Evolutionary conservation across 1,284 basidiomycete genomes (phyloP), one percentile per base, ranked within the genome.

Genomic region (Ustilago curta): DNA sequence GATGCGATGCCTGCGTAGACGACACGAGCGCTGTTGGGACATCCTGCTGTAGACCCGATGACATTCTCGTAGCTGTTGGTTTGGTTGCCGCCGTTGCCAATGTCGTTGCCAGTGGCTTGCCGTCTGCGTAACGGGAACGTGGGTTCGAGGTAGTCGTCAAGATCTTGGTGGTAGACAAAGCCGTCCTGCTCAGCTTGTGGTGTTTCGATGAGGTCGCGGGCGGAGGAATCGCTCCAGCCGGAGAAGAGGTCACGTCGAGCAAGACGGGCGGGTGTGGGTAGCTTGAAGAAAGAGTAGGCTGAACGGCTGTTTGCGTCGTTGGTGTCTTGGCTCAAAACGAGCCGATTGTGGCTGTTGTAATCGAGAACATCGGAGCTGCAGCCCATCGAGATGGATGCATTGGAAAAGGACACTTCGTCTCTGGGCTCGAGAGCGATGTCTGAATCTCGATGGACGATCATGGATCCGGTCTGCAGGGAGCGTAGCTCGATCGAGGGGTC

Each of bases 1-100:
- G 93, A 91, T 0, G 94, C 94, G 45, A 95, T 91, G 23, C 94
- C 94, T 88, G 93, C 90, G 80, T 91, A 93, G 23, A 94, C 90
- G 61, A 94, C 88, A 86, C 90, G 89, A 81, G 91, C 91, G 0
- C 88, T 87, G 48, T 86, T 89, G 1, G 93, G 92, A 84, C 94
- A 96, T 11, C 94, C 93, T 2, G 85, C 83, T 1, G 88, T 90
- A 23, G 89, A 73, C 2, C 82, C 82, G 44, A 83, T 83, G 27
- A 98, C 96, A 84, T 99, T 95, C 25, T 87, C 83, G 83, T 92
- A 91, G 45, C 98, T 93, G 40, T 92, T 87, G 65, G 95, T 88
- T 81, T 91, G 89, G 80, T 88, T 88, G 85, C 90, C 90, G 85
- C 93, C 89, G 84, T 93, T 91, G 7, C 96, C 93, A 59, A 89